Evolutionary conservation across 164 flowering plant species (phyloP).

Genomic region (Vitis cinerea): DNA sequence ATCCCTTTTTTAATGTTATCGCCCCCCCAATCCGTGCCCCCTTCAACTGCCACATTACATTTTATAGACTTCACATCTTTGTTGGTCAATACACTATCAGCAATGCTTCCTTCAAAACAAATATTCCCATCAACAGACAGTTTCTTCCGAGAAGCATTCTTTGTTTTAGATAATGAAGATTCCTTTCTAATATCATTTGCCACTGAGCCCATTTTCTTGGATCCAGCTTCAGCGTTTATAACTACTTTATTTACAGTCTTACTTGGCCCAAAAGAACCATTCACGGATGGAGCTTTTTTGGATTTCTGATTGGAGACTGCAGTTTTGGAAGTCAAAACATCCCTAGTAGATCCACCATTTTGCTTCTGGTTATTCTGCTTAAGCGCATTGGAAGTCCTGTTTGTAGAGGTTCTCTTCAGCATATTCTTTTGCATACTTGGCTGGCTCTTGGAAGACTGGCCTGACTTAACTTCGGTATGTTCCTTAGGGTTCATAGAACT

Average conservation of each 20-base stretch:
- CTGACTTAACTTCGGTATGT: slow-evolving; percentile 25
- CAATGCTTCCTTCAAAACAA: slow-evolving; percentile 12
- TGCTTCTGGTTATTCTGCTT: slow-evolving; percentile 61
- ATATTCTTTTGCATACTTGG: slow-evolving; percentile 17
- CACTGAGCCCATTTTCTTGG: slow-evolving; percentile 23
- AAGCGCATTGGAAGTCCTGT: slow-evolving; percentile 31
- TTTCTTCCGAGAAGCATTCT: slow-evolving; percentile 30
- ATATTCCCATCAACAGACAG: slow-evolving; percentile 14
- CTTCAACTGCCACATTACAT: slow-evolving; percentile 29
- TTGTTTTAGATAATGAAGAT: slow-evolving; percentile 23
- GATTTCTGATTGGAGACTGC: slow-evolving; percentile 23
- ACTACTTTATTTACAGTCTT: slow-evolving; percentile 35
- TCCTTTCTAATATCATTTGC: slow-evolving; percentile 25
- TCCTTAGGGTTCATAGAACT: slow-evolving; percentile 31
- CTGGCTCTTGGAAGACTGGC: slow-evolving; percentile 20
- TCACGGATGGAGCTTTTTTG: slow-evolving; percentile 20
- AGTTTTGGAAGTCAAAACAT: slow-evolving; percentile 19
- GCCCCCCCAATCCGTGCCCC: slow-evolving; percentile 18
- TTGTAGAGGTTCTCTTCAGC: slow-evolving; percentile 29
- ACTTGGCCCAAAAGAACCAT: slow-evolving; percentile 21
- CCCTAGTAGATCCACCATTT: slow-evolving; percentile 30
- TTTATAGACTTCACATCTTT: slow-evolving; percentile 28
- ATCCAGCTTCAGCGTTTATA: slow-evolving; percentile 20
- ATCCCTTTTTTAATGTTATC: slow-evolving; percentile 32
- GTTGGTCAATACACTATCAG: slow-evolving; percentile 5